phyloP scores from a whole-genome alignment of 192 early-diverging fungal genomes.

The Diversispora eburnea region DNA sequence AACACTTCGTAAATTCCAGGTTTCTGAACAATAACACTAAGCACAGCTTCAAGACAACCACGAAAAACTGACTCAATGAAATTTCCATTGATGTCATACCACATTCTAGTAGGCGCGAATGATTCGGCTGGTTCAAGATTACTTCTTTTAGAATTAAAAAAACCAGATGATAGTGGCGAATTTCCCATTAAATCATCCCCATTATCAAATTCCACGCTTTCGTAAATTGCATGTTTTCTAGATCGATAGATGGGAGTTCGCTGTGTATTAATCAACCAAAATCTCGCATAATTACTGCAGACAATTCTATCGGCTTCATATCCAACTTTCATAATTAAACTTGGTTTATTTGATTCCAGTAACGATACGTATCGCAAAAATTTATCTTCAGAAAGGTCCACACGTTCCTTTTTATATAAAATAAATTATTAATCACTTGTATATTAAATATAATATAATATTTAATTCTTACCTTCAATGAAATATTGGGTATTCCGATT shows the following conservation, averaged over 20 bases:
- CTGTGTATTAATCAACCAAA: slow-evolving; percentile 4
- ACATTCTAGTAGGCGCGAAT: slow-evolving; percentile 28
- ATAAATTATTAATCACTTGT: not conserved
- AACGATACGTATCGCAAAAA: slow-evolving; percentile 5
- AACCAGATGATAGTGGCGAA: too few species aligned
- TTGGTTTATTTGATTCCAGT: slow-evolving; percentile 15
- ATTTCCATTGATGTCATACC: slow-evolving; percentile 34
- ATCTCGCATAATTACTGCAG: slow-evolving; percentile 13
- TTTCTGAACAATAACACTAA: slow-evolving; percentile 26
- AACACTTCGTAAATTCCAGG: slow-evolving; percentile 34
- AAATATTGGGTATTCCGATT: not conserved
- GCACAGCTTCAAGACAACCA: slow-evolving; percentile 33
- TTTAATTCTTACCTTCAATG: slow-evolving; percentile 19
- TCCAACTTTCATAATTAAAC: slow-evolving; percentile 27
- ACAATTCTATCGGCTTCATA: slow-evolving; percentile 16
- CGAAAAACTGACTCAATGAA: slow-evolving; percentile 32
- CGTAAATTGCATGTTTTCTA: not conserved
- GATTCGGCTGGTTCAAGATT: not conserved
- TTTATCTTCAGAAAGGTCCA: not conserved
- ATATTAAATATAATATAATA: not conserved
- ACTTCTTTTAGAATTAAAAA: not conserved
- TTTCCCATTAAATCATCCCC: not conserved
- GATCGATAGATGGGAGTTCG: not conserved
- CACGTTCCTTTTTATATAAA: not conserved
- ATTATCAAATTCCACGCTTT: not conserved